Base-by-base conservation (phyloP, 2,329 filamentous ascomycete genomes). In the Aspergillus fijiensis region DNA sequence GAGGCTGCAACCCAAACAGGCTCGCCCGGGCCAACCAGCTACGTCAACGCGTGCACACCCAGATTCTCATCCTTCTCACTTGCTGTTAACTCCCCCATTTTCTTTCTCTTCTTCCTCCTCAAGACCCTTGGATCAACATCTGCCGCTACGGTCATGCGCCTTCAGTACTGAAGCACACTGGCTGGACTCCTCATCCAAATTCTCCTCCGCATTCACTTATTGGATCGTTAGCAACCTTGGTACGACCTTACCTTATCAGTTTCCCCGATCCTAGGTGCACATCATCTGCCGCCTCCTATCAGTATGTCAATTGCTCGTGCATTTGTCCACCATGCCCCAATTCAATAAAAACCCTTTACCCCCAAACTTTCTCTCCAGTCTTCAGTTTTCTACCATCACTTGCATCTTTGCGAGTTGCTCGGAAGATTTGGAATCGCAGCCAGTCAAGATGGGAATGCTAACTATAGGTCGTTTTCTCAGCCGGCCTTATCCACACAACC, bases 381-480 rank as follows among this genome's bases (percentile, higher is more conserved):
- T 53, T 52, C 25, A 33, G 49, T 7, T 19, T 53, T 35, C 39
- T 45, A 23, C 29, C 12, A 31, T 49, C 33, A 29, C 10, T 55
- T 49, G 25, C 29, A 23, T 16, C 21, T 33, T 29, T 59, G 33
- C 49, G 33, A 12, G 5, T 35, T 35, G 11, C 4, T 33, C 11
- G 35, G 19, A 45, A 21, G 31, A 50, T 35, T 11, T 21, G 25
- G 27, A 9, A 48, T 49, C 29, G 51, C 23, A 58, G 11, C 25
- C 53, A 12, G 49, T 25, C 55, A 74, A 35, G 10, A 74, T 74
- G 73, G 70, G 67, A 52, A 73, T 77, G 73, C 74, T 77, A 69
- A 77, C 72, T 31, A 70, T 76, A 53, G 65, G 63, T 25, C 74
- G 74, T 55, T 75, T 76, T 57, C 69, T 74, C 54, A 76, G 72